These are phyloP conservation scores for Ceratobasidium sp. DNA, from an alignment of 1,284 basidiomycete species.

Conservation along the genomic window DNA sequence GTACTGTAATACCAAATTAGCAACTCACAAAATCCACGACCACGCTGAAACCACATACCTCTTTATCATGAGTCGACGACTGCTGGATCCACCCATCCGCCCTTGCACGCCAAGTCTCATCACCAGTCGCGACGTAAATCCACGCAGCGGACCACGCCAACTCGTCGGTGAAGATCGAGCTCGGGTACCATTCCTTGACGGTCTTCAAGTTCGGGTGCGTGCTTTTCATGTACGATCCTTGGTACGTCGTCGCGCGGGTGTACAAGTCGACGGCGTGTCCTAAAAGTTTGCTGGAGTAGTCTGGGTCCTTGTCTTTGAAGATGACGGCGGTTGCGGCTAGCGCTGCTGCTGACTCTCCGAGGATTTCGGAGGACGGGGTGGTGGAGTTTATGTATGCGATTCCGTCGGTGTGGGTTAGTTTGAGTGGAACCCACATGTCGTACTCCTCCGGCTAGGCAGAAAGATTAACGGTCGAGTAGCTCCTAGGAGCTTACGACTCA, in stretches of 20 bases:
- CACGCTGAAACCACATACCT: slow-evolving; percentile 23
- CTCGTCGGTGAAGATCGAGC: slow-evolving; percentile 47
- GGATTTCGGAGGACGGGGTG: slow-evolving; percentile 49
- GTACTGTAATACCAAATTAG: slow-evolving; percentile 30
- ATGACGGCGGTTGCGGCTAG: slow-evolving; percentile 48
- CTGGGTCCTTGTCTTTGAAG: slow-evolving; percentile 43
- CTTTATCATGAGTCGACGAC: slow-evolving; percentile 41
- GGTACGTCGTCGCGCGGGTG: slow-evolving; percentile 46
- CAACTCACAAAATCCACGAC: background rate
- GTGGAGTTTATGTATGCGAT: slow-evolving; percentile 49
- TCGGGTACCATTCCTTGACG: slow-evolving; percentile 48
- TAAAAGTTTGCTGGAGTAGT: slow-evolving; percentile 45
- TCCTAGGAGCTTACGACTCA: background rate
- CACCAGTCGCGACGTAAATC: slow-evolving; percentile 47
- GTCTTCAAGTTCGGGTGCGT: slow-evolving; percentile 48
- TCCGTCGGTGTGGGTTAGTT: slow-evolving; percentile 44
- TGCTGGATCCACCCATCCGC: slow-evolving; percentile 44
- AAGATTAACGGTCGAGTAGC: no score
- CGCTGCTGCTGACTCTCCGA: slow-evolving; percentile 47
- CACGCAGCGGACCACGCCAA: slow-evolving; percentile 48
- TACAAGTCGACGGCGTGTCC: slow-evolving; percentile 46
- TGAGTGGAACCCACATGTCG: slow-evolving; percentile 46
- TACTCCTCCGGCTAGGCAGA: slow-evolving; percentile 46
- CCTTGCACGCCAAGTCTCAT: slow-evolving; percentile 41
- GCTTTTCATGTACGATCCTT: slow-evolving; percentile 47